Base-by-base conservation (phyloP, 2,329 filamentous ascomycete species). In the Trichophyton rubrum region DNA sequence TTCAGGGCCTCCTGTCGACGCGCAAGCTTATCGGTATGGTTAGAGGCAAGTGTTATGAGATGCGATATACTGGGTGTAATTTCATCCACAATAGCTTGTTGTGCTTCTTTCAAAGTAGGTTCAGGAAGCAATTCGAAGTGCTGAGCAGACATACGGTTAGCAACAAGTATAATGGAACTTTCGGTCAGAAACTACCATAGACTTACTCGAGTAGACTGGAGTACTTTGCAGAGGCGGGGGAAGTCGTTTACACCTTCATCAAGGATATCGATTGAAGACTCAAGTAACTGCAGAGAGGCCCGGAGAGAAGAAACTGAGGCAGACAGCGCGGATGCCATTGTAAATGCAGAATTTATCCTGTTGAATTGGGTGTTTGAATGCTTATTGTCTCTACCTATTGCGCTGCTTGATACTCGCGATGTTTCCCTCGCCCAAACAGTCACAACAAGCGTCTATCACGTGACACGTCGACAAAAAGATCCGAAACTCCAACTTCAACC, bases 91-190 rank as follows among this genome's bases (percentile, higher is more conserved):
- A 96, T 83, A 3, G 89, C 86, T 66, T 88, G 80, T 74, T 96
- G 91, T 35, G 91, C 91, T 64, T 86, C 82, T 63, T 86, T 85
- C 51, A 96, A 83, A 58, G 88, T 88, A 11, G 87, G 84, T 71
- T 95, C 89, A 15, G 90, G 89, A 67, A 96, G 88, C 47, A 96
- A 85, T 73, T 96, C 91, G 75, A 95, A 96, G 76, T 96, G 91
- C 86, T 95, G 67, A 60, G 40, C 53, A 30, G 47, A 57, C 3
- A 17, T 57, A 24, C 20, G 38, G 33, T 47, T 22, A 59, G 35
- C 7, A 20, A 45, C 17, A 45, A n/a, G 41, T 22, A 22, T n/a
- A 7, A 58, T 22, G 35, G 22, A n/a, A 15, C 24, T 9, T 41
- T 22, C n/a, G 20, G 6, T n/a, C 15, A 8, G 53, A 33, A 30